These are phyloP conservation scores for Emergomyces pasteurianus DNA, from an alignment of 2,329 filamentous ascomycete genomes.

Conservation along the genomic window DNA sequence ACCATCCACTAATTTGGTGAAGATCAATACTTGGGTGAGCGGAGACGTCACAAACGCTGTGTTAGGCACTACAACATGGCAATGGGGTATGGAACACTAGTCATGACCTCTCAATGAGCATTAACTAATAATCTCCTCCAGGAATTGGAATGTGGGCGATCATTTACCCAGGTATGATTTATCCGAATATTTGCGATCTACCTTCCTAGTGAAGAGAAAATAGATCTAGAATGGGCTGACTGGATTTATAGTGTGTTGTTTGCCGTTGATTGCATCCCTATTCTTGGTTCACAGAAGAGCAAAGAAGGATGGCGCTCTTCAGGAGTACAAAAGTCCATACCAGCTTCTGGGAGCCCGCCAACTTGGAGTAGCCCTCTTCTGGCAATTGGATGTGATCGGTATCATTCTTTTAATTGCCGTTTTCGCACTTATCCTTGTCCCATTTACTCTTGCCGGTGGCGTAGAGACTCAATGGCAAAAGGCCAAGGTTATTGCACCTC, in stretches of 20 bases:
- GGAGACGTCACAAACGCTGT: constrained; percentile 45
- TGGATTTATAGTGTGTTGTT: constrained; percentile 28
- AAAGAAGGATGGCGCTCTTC: constrained; percentile 39
- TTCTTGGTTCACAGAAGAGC: constrained; percentile 42
- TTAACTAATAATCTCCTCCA: not conserved
- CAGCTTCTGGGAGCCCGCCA: constrained; percentile 29
- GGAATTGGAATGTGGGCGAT: constrained; percentile 51
- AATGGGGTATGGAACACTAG: constrained; percentile 37
- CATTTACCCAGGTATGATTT: constrained; percentile 39
- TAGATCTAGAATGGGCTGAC: not conserved
- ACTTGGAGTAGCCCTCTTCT: constrained; percentile 38
- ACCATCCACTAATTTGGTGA: not conserved
- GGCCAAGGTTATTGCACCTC: constrained; percentile 39
- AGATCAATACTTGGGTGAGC: constrained; percentile 52
- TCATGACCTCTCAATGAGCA: not conserved
- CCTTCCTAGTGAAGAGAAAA: not conserved
- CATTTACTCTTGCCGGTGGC: constrained; percentile 47
- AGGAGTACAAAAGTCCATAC: constrained; percentile 33
- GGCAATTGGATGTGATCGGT: constrained; percentile 44
- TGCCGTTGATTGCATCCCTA: constrained; percentile 45
- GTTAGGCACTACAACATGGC: constrained; percentile 41
- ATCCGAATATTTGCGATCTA: not conserved
- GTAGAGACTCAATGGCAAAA: constrained; percentile 38
- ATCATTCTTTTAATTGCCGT: constrained; percentile 42
- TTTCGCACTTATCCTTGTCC: constrained; percentile 42